Evolutionary conservation across 768 basidiomycete genomes (phyloP), one percentile per base, ranked within the genome.

Genomic region (Termitomyces sp.): DNA sequence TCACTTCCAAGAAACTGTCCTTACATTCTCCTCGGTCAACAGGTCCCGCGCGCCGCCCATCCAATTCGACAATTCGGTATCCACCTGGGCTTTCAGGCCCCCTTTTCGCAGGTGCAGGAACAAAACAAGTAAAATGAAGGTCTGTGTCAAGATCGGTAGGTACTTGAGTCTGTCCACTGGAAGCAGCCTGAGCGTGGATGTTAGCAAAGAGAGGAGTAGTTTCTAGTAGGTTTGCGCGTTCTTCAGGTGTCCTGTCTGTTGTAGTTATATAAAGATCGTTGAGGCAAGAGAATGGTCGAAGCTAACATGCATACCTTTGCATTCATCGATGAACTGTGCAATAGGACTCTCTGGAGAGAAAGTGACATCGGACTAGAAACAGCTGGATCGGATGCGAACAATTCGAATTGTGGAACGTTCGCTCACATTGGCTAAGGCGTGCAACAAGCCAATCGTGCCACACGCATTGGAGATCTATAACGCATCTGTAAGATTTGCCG

Each of bases 51-150:
- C 94, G 73, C 43, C 83, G 72, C 0, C 94, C 94, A 70, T 97
- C 94, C 47, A 98, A 73, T 69, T 97, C 95, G 45, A 96, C 73
- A 7, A 97, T 68, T 46, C 87, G 56, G 47, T 60, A 55, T 19
- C 45, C 51, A 12, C 28, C 46, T 31, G 58, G 78, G 71, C 73
- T 71, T 6, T 69, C 68, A 5, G 63, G 58, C 0, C 57, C 64
- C 5, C 64, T 67, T 14, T 73, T 67, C 33, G 71, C 74, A 1
- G 85, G 83, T 0, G 89, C 89, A 56, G 79, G 77, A 35, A 97
- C 82, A 63, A 97, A 98, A 63, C 87, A 86, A 1, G 89, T 90
- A 61, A 95, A 98, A 70, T 97, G 95, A 8, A 92, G 75, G 63
- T 90, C 78, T 0, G 88, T 89, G 40, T 91, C 76, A 9, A 85